These are phyloP conservation scores for Rhododendron griersonianum DNA, from an alignment of 148 eudicot species.

Conservation along the genomic window DNA sequence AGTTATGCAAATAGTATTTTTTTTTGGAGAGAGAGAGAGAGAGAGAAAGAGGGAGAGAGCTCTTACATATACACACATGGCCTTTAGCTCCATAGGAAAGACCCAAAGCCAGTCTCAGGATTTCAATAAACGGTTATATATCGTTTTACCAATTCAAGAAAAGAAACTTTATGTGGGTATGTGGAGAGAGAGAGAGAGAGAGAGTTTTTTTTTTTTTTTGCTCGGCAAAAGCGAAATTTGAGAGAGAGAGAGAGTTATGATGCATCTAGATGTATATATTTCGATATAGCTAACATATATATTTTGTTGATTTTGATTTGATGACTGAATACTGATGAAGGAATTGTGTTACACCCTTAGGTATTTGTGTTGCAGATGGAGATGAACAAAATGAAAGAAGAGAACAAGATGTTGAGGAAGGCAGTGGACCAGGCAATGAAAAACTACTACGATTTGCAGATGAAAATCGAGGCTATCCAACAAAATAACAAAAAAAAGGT, in stretches of 20 bases:
- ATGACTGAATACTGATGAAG: conserved; percentile 1
- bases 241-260: background rate
- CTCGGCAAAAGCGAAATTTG: too few species aligned
- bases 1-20: too few species aligned
- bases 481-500: conserved; percentile 33
- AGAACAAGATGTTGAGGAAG: conserved; percentile 38
- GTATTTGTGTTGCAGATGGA: conserved; percentile 32
- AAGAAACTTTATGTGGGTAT: too few species aligned
- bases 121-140: too few species aligned
- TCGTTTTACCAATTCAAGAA: background rate
- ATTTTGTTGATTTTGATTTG: too few species aligned
- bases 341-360: conserved; percentile 14
- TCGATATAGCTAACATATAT: background rate
- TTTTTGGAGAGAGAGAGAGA: too few species aligned
- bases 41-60: too few species aligned
- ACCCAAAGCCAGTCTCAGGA: too few species aligned
- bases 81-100: too few species aligned
- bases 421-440: conserved; percentile 46
- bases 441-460: conserved; percentile 44
- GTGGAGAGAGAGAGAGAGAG: background rate
- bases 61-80: too few species aligned
- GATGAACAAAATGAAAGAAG: conserved; percentile 48
- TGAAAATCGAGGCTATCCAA: conserved; percentile 30
- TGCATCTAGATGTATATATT: background rate
- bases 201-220: background rate